phyloP scores from a whole-genome alignment of 495 filamentous ascomycete genomes.

The Lasiosphaeris hirsuta region DNA sequence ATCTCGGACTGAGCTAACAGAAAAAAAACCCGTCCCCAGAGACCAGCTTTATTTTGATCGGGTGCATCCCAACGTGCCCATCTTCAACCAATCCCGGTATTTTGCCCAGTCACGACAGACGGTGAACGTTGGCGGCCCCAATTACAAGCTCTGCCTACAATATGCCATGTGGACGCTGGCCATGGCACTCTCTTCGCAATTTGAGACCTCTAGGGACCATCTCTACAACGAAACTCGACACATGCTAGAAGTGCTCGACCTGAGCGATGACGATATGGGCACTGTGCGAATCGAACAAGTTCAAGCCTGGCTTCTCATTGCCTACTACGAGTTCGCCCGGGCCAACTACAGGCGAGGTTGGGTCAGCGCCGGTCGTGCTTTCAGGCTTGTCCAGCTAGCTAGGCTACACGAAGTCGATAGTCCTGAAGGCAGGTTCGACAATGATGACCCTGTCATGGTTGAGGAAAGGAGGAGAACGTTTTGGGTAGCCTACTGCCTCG shows the following conservation, averaged over 20 bases:
- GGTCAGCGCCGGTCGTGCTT: constrained; percentile 53
- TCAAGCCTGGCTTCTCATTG: constrained; percentile 54
- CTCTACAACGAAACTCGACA: constrained; percentile 49
- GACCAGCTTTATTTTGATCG: constrained; percentile 60
- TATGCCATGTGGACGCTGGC: constrained; percentile 57
- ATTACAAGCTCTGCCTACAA: constrained; percentile 43
- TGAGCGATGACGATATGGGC: constrained; percentile 24
- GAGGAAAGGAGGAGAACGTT: constrained; percentile 54
- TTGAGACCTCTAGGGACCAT: constrained; percentile 41
- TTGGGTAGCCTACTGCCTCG: constrained; percentile 56
- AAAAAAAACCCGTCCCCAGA: constrained; percentile 17
- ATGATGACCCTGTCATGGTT: constrained; percentile 26
- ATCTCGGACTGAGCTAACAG: neutral
- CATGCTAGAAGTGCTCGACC: constrained; percentile 42
- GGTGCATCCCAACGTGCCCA: constrained; percentile 52
- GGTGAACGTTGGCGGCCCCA: constrained; percentile 18
- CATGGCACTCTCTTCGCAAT: constrained; percentile 51
- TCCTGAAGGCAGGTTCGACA: constrained; percentile 19
- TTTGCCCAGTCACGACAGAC: constrained; percentile 21
- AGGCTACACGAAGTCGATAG: constrained; percentile 50
- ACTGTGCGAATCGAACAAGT: constrained; percentile 40
- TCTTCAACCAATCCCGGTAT: constrained; percentile 45
- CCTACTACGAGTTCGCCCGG: constrained; percentile 52
- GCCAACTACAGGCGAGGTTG: constrained; percentile 46
- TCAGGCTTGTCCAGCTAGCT: constrained; percentile 51